A percentile compares a stretch with the other conserved stretches of the same genome.
phyloP scores from a whole-genome alignment of 2,329 filamentous ascomycete genomes.

The Penicillium sp. region DNA sequence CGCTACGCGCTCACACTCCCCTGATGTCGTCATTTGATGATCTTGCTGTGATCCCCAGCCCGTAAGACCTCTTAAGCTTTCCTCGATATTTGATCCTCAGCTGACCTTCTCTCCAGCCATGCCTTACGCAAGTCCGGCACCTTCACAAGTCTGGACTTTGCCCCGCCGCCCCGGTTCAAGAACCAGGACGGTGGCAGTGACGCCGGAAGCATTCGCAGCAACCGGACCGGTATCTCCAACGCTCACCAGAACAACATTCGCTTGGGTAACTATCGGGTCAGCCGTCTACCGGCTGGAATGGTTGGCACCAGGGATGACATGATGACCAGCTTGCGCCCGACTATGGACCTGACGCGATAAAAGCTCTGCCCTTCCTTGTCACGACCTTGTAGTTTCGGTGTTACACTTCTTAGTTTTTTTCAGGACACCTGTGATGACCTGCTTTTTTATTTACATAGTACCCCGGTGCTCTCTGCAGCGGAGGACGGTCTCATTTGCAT shows the following conservation, averaged over 20 bases:
- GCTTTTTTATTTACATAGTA: constrained; percentile 7
- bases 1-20: constrained; percentile 72
- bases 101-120: constrained; percentile 38
- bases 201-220: constrained; percentile 60
- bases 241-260: constrained; percentile 71
- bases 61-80: constrained; percentile 62
- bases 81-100: neutral
- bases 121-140: constrained; percentile 51
- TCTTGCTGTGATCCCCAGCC: constrained; percentile 79
- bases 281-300: constrained; percentile 75
- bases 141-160: constrained; percentile 51
- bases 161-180: constrained; percentile 50
- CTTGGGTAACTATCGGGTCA: constrained; percentile 80
- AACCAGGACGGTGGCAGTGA: constrained; percentile 45
- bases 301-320: constrained; percentile 76
- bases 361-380: constrained; percentile 5
- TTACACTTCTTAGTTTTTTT: constrained; percentile 4
- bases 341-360: constrained; percentile 51
- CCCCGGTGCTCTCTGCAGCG: neutral
- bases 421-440: constrained; percentile 22
- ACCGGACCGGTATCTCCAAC: constrained; percentile 74
- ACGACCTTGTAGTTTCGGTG: constrained; percentile 18
- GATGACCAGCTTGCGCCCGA: constrained; percentile 57
- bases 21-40: constrained; percentile 85
- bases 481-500: constrained; percentile 2